phyloP scores from a whole-genome alignment of 148 eudicot genomes.

The Tetragonia tetragonoides region DNA sequence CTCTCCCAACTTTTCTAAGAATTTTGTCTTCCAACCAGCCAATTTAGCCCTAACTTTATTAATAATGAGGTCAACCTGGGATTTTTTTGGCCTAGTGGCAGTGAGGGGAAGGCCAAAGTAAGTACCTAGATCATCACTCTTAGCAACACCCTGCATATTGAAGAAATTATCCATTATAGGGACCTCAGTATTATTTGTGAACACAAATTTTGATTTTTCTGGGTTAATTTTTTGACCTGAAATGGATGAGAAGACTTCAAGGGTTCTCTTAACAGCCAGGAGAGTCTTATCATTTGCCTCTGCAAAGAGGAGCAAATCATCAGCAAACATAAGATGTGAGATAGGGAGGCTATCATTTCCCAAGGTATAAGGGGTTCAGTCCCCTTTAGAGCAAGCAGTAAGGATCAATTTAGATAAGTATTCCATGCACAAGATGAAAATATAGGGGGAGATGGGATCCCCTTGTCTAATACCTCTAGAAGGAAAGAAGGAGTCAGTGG shows the following conservation, averaged over 20 bases:
- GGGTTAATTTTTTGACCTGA: neutral
- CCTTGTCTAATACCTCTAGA: neutral
- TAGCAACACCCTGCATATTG: neutral
- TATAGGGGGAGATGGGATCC: neutral
- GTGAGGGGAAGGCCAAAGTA: too few species aligned
- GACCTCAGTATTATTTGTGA: neutral
- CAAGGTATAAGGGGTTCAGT: neutral
- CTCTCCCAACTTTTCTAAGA: neutral
- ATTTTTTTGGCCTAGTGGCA: too few species aligned
- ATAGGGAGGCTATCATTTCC: neutral
- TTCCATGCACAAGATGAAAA: neutral
- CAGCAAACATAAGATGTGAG: neutral
- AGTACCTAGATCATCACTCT: neutral
- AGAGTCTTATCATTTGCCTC: neutral
- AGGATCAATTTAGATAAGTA: neutral
- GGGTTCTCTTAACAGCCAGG: neutral
- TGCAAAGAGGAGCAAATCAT: neutral
- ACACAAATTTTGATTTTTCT: neutral
- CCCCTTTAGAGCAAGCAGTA: neutral
- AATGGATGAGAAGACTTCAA: too few species aligned
- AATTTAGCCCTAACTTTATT: too few species aligned
- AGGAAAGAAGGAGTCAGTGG: neutral
- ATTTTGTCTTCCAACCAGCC: neutral
- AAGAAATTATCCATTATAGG: too few species aligned
- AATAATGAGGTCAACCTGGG: too few species aligned